These are phyloP conservation scores for Cryptococcus sp. DNA, from an alignment of 1,284 basidiomycete species.

Conservation along the genomic window DNA sequence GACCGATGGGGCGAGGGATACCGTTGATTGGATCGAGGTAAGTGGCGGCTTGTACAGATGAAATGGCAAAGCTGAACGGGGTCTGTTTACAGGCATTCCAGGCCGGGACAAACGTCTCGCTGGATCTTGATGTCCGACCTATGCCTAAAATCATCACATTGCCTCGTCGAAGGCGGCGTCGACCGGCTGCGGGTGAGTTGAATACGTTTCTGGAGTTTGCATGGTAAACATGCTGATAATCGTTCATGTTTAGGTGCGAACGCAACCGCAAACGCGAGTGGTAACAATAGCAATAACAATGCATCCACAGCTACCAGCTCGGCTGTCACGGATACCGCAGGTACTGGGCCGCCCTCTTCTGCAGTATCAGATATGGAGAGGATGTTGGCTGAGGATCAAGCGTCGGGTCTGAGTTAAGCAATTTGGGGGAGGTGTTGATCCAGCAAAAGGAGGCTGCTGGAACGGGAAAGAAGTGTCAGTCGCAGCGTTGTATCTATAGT, in stretches of 20 bases:
- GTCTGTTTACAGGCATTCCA: constrained; percentile 70
- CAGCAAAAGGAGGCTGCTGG: background rate
- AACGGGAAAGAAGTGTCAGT: background rate
- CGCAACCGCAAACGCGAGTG: constrained; percentile 5
- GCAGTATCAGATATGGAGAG: constrained; percentile 45
- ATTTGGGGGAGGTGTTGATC: too few species aligned
- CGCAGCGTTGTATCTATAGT: too few species aligned
- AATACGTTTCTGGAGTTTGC: background rate
- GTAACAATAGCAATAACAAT: constrained; percentile 3
- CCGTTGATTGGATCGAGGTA: constrained; percentile 97
- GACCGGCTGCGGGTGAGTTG: constrained; percentile 12
- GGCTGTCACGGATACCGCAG: constrained; percentile 13
- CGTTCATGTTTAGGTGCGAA: constrained; percentile 8
- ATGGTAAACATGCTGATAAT: background rate
- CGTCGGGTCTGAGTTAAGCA: constrained; percentile 14
- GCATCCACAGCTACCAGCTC: constrained; percentile 14
- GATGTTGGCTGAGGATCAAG: constrained; percentile 53
- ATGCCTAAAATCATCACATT: constrained; percentile 76
- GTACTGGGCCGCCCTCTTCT: constrained; percentile 27
- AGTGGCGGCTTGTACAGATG: constrained; percentile 21
- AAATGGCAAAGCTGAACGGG: background rate
- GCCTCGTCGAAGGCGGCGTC: constrained; percentile 54
- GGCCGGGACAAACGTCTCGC: constrained; percentile 86
- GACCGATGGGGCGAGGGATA: constrained; percentile 77
- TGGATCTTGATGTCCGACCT: constrained; percentile 84